Evolutionary conservation across 202 grass and related monocot species (phyloP), one percentile per base, ranked within the genome.

Genomic region (Panicum hallii): DNA sequence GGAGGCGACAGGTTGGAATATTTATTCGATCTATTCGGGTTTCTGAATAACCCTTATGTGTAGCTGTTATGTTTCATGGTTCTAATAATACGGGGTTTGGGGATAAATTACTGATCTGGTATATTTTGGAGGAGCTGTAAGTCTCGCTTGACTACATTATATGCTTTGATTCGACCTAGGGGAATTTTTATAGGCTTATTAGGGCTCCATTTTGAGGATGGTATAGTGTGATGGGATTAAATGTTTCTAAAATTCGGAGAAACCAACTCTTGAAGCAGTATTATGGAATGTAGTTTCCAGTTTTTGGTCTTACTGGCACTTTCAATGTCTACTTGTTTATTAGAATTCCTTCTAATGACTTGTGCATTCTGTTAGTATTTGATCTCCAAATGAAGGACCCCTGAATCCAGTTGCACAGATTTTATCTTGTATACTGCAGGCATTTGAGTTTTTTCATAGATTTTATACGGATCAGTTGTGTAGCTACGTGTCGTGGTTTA

Each of bases 91-190:
- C 4, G 7, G 13, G 52, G 45, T 58, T 46, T 65, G 5, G 43
- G 72, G 62, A 13, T 50, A 77, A 77, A 86, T 50, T 79, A 13
- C 8, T 83, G 65, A 60, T 87, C 54, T 55, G 26, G 9, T 90
- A 74, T 63, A 0, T 38, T 55, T 86, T 79, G 17, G 32, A 34
- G 30, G 32, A 34, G 30, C 60, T 79, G 52, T 32, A 42, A 54
- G 17, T 3, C 49, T 14, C 40, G 53, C 20, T 72, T 71, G n/a
- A 23, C 63, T 56, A 47, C 47, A 78, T 30, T 12, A 26, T 73
- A 26, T 73, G 26, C 26, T 65, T 71, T 22, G 17, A 26, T 28
- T 45, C 76, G 63, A 28, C 53, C 54, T 16, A 11, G 50, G 50
- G 14, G 0, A 17, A 44, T 54, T 77, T 28, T 1, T 20, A 44